Conservation (phyloP, 2,329 filamentous ascomycete genomes). For the Aspergillus brasiliensis region DNA sequence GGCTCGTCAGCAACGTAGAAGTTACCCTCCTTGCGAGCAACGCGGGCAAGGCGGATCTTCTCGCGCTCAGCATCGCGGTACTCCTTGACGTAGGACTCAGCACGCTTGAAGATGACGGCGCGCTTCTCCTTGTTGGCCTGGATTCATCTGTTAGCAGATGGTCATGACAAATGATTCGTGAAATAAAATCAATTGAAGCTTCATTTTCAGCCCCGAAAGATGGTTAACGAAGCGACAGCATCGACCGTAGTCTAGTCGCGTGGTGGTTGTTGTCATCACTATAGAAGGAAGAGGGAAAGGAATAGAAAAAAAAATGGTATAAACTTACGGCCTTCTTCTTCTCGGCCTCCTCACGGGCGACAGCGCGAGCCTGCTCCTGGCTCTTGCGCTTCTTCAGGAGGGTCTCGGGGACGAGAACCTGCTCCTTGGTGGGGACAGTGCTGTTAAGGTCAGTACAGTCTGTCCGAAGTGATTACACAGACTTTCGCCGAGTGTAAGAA, state of each 20-base stretch:
- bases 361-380: constrained; percentile 98
- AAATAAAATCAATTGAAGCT: constrained; percentile 21
- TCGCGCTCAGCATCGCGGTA: constrained; percentile 98
- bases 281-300: constrained; percentile 24
- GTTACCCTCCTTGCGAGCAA: constrained; percentile 87
- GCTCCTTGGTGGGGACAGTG: constrained; percentile 88
- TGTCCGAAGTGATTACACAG: constrained; percentile 67
- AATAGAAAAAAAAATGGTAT: constrained; percentile 9
- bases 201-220: constrained; percentile 72
- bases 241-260: constrained; percentile 95
- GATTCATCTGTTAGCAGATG: constrained; percentile 33
- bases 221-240: constrained; percentile 78
- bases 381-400: constrained; percentile 99
- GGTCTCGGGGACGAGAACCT: constrained; percentile 97
- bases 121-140: constrained; percentile 99
- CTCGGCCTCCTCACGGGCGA: constrained; percentile 74
- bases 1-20: constrained; percentile 94
- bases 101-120: constrained; percentile 98
- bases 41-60: constrained; percentile 89
- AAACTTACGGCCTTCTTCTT: constrained; percentile 87
- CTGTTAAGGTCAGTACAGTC: constrained; percentile 78
- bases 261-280: constrained; percentile 86
- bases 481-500: constrained; percentile 81
- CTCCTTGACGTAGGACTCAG: constrained; percentile 99
- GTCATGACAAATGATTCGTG: constrained; percentile 15